Evolutionary conservation across 176 grass and related monocot species (phyloP).

Genomic region (Cenchrus americanus): DNA sequence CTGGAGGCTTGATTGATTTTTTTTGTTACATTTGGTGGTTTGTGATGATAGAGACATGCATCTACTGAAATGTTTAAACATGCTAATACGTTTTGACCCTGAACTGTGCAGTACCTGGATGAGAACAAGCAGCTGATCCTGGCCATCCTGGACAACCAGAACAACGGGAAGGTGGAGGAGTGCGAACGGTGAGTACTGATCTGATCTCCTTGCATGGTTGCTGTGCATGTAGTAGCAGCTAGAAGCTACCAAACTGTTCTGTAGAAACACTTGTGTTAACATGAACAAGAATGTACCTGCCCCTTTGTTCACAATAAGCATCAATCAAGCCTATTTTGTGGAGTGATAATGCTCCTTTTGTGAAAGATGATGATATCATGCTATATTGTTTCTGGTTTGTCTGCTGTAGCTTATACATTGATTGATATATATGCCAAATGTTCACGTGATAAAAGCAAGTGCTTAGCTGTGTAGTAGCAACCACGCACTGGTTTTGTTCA

Average conservation of each 20-base stretch:
- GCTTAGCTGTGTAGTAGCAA: slow-evolving; percentile 17
- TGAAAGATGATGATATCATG: not conserved
- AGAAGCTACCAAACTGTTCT: not conserved
- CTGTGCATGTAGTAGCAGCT: not conserved
- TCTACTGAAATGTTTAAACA: slow-evolving; percentile 26
- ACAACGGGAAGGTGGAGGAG: slow-evolving; percentile 91
- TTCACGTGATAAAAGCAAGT: not conserved
- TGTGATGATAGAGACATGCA: not conserved
- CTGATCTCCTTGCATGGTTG: not conserved
- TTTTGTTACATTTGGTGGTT: slow-evolving; percentile 25
- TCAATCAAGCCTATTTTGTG: not conserved
- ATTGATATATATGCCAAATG: not conserved
- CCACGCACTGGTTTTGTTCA: slow-evolving; percentile 11
- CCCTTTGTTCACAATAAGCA: not conserved
- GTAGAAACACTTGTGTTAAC: not conserved
- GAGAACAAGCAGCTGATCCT: slow-evolving; percentile 99
- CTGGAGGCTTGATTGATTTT: not conserved
- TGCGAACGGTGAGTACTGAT: slow-evolving; percentile 73
- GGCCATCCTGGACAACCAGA: slow-evolving; percentile 99
- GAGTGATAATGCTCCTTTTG: not conserved
- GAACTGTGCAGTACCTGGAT: slow-evolving; percentile 86
- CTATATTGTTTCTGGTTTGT: not conserved
- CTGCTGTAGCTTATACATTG: not conserved
- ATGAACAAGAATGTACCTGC: not conserved
- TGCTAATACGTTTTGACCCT: slow-evolving; percentile 24